Percentiles rank a stretch among this genome's conserved stretches.
These are phyloP conservation scores for Didymella lethalis DNA, from an alignment of 2,329 filamentous ascomycete species.

Conservation along the genomic window DNA sequence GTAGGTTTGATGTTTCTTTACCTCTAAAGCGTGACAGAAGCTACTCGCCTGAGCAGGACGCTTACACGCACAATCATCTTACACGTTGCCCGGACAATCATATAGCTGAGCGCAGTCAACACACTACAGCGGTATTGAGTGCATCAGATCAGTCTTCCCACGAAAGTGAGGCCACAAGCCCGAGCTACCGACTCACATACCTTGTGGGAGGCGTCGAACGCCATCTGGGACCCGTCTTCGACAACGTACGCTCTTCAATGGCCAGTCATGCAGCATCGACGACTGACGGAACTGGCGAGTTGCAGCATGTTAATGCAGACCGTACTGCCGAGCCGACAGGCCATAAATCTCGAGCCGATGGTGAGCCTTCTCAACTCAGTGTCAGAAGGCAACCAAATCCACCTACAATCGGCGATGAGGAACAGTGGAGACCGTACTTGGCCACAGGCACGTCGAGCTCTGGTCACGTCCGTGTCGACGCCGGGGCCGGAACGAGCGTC, in stretches of 20 bases:
- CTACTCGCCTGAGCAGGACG: constrained; percentile 12
- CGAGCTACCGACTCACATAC: constrained; percentile 30
- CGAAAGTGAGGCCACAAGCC: constrained; percentile 14
- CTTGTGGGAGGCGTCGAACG: constrained; percentile 23
- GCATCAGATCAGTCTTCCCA: neutral
- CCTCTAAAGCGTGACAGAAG: constrained; percentile 2
- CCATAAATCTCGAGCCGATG: constrained; percentile 3
- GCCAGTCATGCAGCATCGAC: constrained; percentile 13
- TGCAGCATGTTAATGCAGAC: constrained; percentile 21
- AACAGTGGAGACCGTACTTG: constrained; percentile 39
- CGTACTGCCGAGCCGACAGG: constrained; percentile 3
- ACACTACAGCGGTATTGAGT: neutral
- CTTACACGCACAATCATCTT: constrained; percentile 7
- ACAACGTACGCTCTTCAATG: constrained; percentile 17
- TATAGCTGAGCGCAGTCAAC: constrained; percentile 1
- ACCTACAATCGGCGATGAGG: constrained; percentile 37
- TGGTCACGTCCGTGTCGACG: constrained; percentile 25
- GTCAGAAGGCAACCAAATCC: neutral
- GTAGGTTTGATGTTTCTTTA: neutral
- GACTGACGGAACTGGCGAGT: constrained; percentile 24
- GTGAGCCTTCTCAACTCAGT: neutral
- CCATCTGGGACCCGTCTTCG: constrained; percentile 34
- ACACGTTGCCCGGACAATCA: neutral
- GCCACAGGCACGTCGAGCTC: constrained; percentile 32
- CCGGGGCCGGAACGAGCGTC: constrained; percentile 24